Evolutionary conservation across 2,329 filamentous ascomycete species (phyloP), one percentile per base, ranked within the genome.

Genomic region (Trichoderma breve): DNA sequence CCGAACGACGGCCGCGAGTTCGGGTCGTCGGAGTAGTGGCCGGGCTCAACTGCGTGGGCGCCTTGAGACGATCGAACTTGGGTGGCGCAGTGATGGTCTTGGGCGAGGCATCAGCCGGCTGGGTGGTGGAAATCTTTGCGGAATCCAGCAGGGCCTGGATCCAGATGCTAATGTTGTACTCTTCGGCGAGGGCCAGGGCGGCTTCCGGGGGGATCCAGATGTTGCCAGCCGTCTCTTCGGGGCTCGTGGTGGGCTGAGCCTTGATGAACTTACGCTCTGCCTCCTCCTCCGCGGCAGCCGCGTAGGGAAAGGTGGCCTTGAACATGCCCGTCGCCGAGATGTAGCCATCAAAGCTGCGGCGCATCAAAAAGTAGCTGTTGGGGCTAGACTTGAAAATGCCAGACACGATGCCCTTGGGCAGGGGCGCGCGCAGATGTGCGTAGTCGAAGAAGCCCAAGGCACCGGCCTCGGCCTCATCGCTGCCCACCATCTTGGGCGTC

Each of bases 291-390:
- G 86, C 83, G 24, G 87, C 84, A 73, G 91, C 89, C 57, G 93
- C 91, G 82, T 92, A 94, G 8, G 93, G 93, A 78, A 95, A 97
- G 2, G 92, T 92, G 39, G 93, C 93, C 84, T 96, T 96, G 87
- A 95, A 97, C 93, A 97, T 95, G 82, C 93, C 93, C 6, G 93
- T 96, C 12, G 93, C 93, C 75, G 92, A 95, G 72, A 97, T 89
- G 81, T 89, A 96, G 73, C 93, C 93, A 80, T 97, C 93, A 79
- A 89, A 89, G 82, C 93, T 95, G 77, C 93, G 91, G 82, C 93
- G 91, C 93, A 99, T 99, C 77, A 99, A 85, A 82, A 98, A 99
- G 83, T 99, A 99, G 76, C 93, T 96, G 80, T 94, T 94, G 6
- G 96, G 95, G 80, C 91, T 91, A 73, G 91, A 91, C 78, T 93